phyloP scores from a whole-genome alignment of 192 early-diverging fungal genomes.

The Coemansia furcata region DNA sequence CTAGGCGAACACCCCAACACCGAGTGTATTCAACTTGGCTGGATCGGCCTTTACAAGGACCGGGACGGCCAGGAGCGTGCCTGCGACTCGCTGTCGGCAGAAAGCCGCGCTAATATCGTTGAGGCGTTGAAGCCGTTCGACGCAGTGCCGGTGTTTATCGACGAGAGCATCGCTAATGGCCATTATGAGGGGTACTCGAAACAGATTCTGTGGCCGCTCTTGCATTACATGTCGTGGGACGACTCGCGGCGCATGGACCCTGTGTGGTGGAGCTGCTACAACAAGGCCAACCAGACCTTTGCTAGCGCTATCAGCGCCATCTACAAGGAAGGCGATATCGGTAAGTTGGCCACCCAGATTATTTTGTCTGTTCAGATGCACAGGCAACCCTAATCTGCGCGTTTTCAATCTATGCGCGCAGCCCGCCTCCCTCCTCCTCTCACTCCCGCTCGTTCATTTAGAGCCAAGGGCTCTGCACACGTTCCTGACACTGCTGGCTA shows the following conservation, averaged over 20 bases:
- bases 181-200: constrained; percentile 99
- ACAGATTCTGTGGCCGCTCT: constrained; percentile 91
- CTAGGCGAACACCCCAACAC: constrained; percentile 55
- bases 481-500: neutral
- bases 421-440: neutral
- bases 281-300: constrained; percentile 76
- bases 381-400: constrained; percentile 1
- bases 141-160: constrained; percentile 76
- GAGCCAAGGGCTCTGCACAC: neutral
- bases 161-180: constrained; percentile 63
- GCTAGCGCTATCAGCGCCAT: constrained; percentile 66
- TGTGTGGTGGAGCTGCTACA: constrained; percentile 77
- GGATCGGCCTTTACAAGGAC: constrained; percentile 63
- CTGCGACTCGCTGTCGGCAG: constrained; percentile 51
- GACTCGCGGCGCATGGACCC: constrained; percentile 62
- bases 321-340: constrained; percentile 74
- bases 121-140: constrained; percentile 55
- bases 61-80: constrained; percentile 58
- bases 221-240: constrained; percentile 93
- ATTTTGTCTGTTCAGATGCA: neutral
- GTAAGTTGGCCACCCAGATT: constrained; percentile 12
- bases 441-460: neutral
- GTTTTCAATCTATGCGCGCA: constrained; percentile 1
- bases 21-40: constrained; percentile 73
- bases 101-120: constrained; percentile 56